These are phyloP conservation scores for Peronospora destructor DNA, from an alignment of 352 stramenopile genomes.

Conservation along the genomic window DNA sequence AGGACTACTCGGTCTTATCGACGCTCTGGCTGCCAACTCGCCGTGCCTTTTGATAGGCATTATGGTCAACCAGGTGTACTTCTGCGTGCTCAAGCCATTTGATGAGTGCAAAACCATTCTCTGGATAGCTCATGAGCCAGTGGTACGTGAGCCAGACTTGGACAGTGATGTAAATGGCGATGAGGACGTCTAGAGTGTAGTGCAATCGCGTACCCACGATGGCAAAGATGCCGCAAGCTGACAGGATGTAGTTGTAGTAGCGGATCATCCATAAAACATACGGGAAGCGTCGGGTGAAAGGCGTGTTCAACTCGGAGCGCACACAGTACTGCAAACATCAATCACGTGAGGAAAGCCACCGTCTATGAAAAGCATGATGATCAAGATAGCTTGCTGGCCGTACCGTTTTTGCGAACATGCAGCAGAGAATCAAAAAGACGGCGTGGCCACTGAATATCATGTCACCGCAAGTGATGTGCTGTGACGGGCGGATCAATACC, in stretches of 20 bases:
- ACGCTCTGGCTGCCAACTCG: constrained; percentile 39
- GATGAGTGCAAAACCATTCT: constrained; percentile 53
- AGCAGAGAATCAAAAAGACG: constrained; percentile 80
- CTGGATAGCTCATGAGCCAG: constrained; percentile 63
- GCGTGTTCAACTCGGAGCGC: constrained; percentile 74
- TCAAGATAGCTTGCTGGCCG: constrained; percentile 1
- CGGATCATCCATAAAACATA: constrained; percentile 76
- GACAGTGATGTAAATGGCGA: constrained; percentile 80
- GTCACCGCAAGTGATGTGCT: constrained; percentile 85
- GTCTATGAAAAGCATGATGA: neutral
- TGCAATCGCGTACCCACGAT: constrained; percentile 82
- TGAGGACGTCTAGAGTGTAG: constrained; percentile 84
- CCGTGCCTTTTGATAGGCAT: constrained; percentile 69
- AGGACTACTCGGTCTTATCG: constrained; percentile 22
- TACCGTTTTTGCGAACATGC: constrained; percentile 76
- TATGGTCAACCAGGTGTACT: constrained; percentile 72
- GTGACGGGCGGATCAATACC: constrained; percentile 71
- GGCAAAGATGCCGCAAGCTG: constrained; percentile 63
- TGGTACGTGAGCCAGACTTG: constrained; percentile 84
- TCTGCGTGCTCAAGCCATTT: constrained; percentile 81
- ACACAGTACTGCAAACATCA: constrained; percentile 58
- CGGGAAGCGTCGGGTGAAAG: constrained; percentile 69
- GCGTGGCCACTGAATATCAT: constrained; percentile 87
- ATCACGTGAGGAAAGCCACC: constrained; percentile 2
- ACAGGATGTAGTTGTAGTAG: constrained; percentile 67